Evolutionary conservation across 257 asterid genomes (phyloP).

Genomic region (Solanum corneliomulleri): DNA sequence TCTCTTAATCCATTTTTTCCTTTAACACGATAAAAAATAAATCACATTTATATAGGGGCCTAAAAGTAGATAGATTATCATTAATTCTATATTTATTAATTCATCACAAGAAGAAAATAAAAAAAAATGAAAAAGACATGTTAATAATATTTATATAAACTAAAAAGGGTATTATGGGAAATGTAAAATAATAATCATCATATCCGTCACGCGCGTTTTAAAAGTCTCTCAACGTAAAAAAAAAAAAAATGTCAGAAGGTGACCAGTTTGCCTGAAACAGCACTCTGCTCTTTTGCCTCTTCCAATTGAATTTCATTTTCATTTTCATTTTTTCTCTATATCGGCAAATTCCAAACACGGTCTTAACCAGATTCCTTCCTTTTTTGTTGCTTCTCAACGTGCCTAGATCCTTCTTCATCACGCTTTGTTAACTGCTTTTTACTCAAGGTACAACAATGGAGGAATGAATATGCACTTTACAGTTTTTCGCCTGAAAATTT

Average conservation of each 20-base stretch:
- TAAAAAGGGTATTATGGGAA: background rate
- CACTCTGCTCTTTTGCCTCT: background rate
- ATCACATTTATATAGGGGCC: background rate
- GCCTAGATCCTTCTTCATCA: background rate
- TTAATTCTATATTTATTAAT: background rate
- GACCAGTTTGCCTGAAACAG: background rate
- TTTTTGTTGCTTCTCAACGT: background rate
- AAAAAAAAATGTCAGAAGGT: background rate
- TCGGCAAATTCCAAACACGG: background rate
- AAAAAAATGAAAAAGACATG: background rate
- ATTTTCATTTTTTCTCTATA: background rate
- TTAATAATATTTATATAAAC: background rate
- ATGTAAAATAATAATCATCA: background rate
- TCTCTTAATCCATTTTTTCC: background rate
- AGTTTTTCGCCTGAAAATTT: background rate
- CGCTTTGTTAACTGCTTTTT: slow-evolving; percentile 12
- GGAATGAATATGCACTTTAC: background rate
- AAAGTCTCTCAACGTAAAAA: background rate
- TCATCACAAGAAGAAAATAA: background rate
- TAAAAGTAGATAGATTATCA: background rate
- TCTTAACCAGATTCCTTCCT: background rate
- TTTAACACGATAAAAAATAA: background rate
- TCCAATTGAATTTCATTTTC: background rate
- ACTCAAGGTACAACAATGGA: slow-evolving; percentile 5
- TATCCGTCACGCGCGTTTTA: background rate